These are phyloP conservation scores for Scenedesmus sp. DNA, from an alignment of 163 green algal genomes.

Conservation along the genomic window DNA sequence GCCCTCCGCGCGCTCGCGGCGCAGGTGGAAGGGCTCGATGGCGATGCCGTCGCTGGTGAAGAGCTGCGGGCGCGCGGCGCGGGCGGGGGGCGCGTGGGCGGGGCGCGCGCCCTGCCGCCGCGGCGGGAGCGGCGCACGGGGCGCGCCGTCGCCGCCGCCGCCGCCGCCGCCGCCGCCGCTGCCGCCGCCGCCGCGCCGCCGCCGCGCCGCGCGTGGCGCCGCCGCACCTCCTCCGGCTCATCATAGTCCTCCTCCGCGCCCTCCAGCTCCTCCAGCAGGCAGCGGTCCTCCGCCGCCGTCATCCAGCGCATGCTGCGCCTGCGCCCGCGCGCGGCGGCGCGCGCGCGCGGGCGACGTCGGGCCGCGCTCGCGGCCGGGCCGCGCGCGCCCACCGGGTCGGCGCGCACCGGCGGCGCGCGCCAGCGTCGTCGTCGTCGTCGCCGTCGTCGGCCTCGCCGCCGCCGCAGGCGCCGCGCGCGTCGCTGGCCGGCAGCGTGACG, in stretches of 20 bases:
- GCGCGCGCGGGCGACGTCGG: too few species aligned
- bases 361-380: too few species aligned
- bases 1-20: conserved; percentile 80
- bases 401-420: too few species aligned
- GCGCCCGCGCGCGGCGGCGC: background rate
- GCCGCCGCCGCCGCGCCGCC: too few species aligned
- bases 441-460: too few species aligned
- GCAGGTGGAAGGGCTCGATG: conserved; percentile 93
- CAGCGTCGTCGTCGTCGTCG: too few species aligned
- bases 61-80: conserved; percentile 38
- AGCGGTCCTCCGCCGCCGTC: conserved; percentile 8
- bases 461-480: too few species aligned
- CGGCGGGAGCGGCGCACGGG: background rate
- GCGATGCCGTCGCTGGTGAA: conserved; percentile 72
- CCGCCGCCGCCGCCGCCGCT: too few species aligned
- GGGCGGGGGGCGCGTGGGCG: background rate
- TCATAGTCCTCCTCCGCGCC: conserved; percentile 70
- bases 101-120: background rate
- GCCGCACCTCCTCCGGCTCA: conserved; percentile 55
- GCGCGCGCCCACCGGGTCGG: too few species aligned
- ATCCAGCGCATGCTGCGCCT: conserved; percentile 30
- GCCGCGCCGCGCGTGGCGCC: background rate
- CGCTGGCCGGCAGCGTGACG: too few species aligned
- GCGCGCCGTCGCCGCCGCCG: too few species aligned
- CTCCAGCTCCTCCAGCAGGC: conserved; percentile 48